A percentile compares a stretch with the other conserved stretches of the same genome.
phyloP scores from a whole-genome alignment of 129 eudicot genomes.

The Tagetes patula region DNA sequence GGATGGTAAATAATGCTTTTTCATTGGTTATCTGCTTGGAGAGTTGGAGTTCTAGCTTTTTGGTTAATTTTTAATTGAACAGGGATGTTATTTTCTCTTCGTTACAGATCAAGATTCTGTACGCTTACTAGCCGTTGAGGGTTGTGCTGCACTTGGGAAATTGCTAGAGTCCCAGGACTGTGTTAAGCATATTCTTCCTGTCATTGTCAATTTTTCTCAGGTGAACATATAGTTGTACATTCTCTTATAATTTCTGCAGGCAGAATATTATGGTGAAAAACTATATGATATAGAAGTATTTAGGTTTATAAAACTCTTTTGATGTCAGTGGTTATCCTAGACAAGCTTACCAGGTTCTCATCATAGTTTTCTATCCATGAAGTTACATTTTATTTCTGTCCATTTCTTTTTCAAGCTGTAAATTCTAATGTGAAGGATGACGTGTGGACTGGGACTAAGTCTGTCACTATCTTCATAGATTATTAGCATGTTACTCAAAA shows the following conservation, averaged over 20 bases:
- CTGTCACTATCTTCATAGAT: not conserved
- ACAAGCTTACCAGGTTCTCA: not conserved
- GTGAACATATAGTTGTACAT: not conserved
- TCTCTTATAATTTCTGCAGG: not conserved
- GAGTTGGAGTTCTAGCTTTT: not conserved
- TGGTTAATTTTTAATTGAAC: not conserved
- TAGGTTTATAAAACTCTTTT: not conserved
- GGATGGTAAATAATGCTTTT: constrained; percentile 56
- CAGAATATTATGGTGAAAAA: not conserved
- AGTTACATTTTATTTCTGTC: not conserved
- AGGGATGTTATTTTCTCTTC: constrained; percentile 6
- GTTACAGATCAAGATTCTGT: constrained; percentile 97
- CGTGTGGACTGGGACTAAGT: not conserved
- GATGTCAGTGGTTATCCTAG: not conserved
- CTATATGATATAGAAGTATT: not conserved
- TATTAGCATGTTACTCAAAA: not conserved
- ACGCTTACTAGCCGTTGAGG: constrained; percentile 87
- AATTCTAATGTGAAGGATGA: not conserved
- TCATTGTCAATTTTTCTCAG: constrained; percentile 15
- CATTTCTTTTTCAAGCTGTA: not conserved
- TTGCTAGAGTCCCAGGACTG: constrained; percentile 16
- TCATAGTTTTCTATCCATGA: not conserved
- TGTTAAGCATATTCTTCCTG: constrained; percentile 15
- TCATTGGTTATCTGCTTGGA: not conserved
- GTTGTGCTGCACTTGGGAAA: constrained; percentile 15